phyloP scores from a whole-genome alignment of 495 filamentous ascomycete species.

The Penicilliopsis zonata region DNA sequence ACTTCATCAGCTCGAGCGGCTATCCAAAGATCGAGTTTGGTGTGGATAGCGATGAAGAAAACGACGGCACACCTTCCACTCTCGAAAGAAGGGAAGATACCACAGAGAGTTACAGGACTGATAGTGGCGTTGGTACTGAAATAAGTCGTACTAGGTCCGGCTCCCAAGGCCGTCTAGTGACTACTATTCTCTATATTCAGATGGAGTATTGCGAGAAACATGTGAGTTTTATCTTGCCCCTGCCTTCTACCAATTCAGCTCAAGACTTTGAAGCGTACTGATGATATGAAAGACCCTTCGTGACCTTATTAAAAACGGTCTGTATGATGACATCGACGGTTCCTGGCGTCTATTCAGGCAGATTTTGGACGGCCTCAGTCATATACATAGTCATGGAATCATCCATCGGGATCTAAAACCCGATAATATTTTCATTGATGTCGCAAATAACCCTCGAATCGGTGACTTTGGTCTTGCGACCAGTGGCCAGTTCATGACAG shows the following conservation, averaged over 20 bases:
- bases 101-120: conserved; percentile 9
- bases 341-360: conserved; percentile 87
- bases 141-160: conserved; percentile 23
- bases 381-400: conserved; percentile 85
- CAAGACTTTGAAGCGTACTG: conserved; percentile 6
- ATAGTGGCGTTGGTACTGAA: conserved; percentile 14
- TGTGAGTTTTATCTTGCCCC: conserved; percentile 29
- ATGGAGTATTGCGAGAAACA: conserved; percentile 98
- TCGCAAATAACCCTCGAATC: conserved; percentile 79
- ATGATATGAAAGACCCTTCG: conserved; percentile 62
- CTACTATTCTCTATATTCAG: conserved; percentile 64
- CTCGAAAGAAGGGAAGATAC: conserved; percentile 11
- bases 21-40: conserved; percentile 72
- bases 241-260: background rate
- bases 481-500: conserved; percentile 59
- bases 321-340: conserved; percentile 61
- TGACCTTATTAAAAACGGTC: conserved; percentile 70
- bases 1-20: conserved; percentile 85
- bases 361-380: conserved; percentile 77
- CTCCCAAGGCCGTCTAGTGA: conserved; percentile 28
- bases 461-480: conserved; percentile 95
- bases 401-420: conserved; percentile 97
- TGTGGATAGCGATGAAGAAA: conserved; percentile 54
- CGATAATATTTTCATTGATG: conserved; percentile 95
- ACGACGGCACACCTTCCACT: conserved; percentile 24